phyloP scores from a whole-genome alignment of 225 moss, liverwort and hornwort species.

The Polytrichum commune region DNA sequence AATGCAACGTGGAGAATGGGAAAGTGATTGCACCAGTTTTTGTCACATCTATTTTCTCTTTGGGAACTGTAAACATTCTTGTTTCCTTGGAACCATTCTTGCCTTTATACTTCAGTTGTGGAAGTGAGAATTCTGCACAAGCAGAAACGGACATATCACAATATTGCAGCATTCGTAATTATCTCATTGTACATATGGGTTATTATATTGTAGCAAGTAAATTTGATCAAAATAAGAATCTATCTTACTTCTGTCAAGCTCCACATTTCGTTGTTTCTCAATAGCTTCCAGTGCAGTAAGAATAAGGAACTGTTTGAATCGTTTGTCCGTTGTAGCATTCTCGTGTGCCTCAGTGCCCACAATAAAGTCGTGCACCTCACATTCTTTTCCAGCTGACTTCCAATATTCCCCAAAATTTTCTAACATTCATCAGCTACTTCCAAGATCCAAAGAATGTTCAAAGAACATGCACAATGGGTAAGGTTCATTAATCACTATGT shows the following conservation, averaged over 20 bases:
- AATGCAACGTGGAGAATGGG: not conserved
- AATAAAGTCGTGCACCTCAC: constrained; percentile 66
- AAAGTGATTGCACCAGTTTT: not conserved
- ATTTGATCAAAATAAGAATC: no score
- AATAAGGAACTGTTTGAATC: constrained; percentile 68
- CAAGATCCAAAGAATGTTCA: no score
- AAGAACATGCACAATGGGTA: no score
- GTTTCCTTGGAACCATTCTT: constrained; percentile 39
- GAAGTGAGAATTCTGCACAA: constrained; percentile 44
- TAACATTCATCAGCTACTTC: not conserved
- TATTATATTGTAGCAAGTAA: no score
- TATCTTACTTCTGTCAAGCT: constrained; percentile 41
- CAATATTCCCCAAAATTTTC: not conserved
- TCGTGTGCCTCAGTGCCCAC: constrained; percentile 48
- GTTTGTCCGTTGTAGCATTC: constrained; percentile 28
- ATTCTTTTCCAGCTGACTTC: constrained; percentile 39
- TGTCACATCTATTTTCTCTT: not conserved
- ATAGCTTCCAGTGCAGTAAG: constrained; percentile 68
- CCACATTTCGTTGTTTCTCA: constrained; percentile 40
- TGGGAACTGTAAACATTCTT: constrained; percentile 56
- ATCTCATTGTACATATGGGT: no score
- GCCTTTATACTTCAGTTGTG: constrained; percentile 68
- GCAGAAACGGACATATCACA: no score
- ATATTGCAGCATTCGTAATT: no score
- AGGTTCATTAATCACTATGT: no score